Conservation (phyloP, 148 eudicot species). For the Arbutus unedo region DNA sequence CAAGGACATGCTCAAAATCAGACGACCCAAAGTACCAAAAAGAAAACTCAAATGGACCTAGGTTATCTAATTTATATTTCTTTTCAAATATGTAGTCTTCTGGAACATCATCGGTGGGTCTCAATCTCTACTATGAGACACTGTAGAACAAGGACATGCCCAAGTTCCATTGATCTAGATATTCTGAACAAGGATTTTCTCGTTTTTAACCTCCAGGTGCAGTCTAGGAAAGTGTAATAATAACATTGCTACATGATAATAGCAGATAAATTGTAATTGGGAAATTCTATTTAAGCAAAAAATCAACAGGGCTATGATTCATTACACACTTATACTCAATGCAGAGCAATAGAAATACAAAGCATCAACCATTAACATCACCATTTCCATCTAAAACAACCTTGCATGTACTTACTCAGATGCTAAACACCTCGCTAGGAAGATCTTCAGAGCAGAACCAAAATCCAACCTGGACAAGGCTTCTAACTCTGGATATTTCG, state of each 20-base stretch:
- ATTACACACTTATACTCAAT: not conserved
- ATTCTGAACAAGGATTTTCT: not conserved
- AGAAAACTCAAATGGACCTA: not conserved
- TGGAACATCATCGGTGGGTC: not conserved
- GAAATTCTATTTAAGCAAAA: not conserved
- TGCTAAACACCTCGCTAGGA: slow-evolving; percentile 83
- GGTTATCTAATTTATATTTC: not conserved
- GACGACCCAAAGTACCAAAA: not conserved
- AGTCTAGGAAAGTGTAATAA: not conserved
- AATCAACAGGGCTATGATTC: not conserved
- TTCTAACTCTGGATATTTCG: slow-evolving; percentile 75
- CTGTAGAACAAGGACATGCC: not conserved
- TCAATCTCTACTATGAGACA: not conserved
- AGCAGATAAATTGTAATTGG: not conserved
- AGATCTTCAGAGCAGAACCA: slow-evolving; percentile 90
- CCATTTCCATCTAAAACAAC: not conserved
- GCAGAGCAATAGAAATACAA: not conserved
- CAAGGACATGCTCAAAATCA: slow-evolving; percentile 2
- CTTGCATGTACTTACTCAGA: slow-evolving; percentile 68
- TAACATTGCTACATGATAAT: not conserved
- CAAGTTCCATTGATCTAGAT: slow-evolving; percentile 3
- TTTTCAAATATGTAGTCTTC: not conserved
- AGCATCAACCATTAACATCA: slow-evolving; percentile 1
- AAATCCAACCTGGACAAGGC: slow-evolving; percentile 91
- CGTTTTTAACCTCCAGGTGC: not conserved